Evolutionary conservation across 2,329 filamentous ascomycete genomes (phyloP).

Genomic region (Cladosporium sp.): DNA sequence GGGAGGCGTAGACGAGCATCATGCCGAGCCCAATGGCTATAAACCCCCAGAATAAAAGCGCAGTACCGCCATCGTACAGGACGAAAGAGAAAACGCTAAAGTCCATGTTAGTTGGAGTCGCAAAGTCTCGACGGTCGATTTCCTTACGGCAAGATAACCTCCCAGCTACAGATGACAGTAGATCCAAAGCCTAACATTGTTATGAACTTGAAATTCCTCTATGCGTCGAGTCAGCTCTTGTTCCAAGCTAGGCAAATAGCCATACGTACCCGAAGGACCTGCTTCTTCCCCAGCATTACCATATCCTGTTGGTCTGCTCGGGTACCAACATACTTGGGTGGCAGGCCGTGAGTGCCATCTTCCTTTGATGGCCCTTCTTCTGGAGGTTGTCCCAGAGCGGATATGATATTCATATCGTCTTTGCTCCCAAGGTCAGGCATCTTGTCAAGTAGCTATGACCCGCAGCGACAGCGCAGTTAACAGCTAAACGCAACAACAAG

Average conservation of each 20-base stretch:
- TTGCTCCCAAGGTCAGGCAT: conserved; percentile 12
- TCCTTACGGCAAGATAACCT: conserved; percentile 29
- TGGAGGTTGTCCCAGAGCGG: background rate
- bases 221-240: background rate
- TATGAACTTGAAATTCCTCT: conserved; percentile 36
- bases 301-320: conserved; percentile 22
- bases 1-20: conserved; percentile 26
- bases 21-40: conserved; percentile 24
- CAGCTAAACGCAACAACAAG: background rate
- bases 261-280: conserved; percentile 16
- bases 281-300: conserved; percentile 20
- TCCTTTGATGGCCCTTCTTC: conserved; percentile 10
- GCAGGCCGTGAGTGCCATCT: conserved; percentile 16
- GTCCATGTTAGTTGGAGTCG: background rate
- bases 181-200: conserved; percentile 36
- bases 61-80: conserved; percentile 29
- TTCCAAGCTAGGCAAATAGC: too few relatives aligned
- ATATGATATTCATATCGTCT: conserved; percentile 15
- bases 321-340: conserved; percentile 23
- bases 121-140: background rate
- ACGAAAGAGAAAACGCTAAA: conserved; percentile 19
- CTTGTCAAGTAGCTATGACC: background rate
- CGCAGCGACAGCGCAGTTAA: background rate
- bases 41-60: conserved; percentile 30
- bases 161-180: conserved; percentile 37